Percentiles rank a stretch among this genome's conserved stretches.
Evolutionary conservation across 805 yeast genomes (phyloP).

Genomic region (Schwanniomyces yamadae): DNA sequence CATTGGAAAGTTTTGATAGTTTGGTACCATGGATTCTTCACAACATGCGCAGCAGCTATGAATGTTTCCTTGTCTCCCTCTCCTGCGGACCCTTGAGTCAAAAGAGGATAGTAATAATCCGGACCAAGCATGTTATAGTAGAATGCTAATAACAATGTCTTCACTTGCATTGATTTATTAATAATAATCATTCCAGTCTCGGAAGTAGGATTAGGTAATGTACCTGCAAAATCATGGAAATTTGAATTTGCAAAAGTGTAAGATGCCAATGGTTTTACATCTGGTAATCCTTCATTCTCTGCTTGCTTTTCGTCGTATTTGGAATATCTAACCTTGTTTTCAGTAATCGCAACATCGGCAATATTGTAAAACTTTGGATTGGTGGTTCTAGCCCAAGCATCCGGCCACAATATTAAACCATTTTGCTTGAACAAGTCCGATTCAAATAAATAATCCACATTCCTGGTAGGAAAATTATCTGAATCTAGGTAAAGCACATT

Average conservation of each 20-base stretch:
- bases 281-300: conserved; percentile 32
- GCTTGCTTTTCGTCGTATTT: conserved; percentile 32
- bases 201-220: conserved; percentile 64
- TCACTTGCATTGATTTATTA: conserved; percentile 57
- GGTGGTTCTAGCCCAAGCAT: conserved; percentile 68
- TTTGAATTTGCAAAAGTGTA: conserved; percentile 31
- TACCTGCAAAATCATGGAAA: conserved; percentile 61
- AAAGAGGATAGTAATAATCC: conserved; percentile 59
- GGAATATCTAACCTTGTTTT: conserved; percentile 34
- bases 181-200: conserved; percentile 72
- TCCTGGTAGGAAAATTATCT: conserved; percentile 46
- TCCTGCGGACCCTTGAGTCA: conserved; percentile 73
- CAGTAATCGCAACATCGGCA: conserved; percentile 37
- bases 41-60: conserved; percentile 61
- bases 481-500: conserved; percentile 50
- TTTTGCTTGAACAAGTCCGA: conserved; percentile 45
- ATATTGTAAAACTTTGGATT: conserved; percentile 59
- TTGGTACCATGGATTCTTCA: conserved; percentile 53
- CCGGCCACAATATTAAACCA: conserved; percentile 64
- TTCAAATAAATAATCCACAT: conserved; percentile 46
- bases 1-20: conserved; percentile 42
- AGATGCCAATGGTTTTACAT: conserved; percentile 18
- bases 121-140: conserved; percentile 72
- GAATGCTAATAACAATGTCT: conserved; percentile 55
- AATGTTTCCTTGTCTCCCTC: conserved; percentile 83